Evolutionary conservation across 106 monocot species (phyloP), one percentile per base, ranked within the genome.

Genomic region (Dioscorea zingiberensis): DNA sequence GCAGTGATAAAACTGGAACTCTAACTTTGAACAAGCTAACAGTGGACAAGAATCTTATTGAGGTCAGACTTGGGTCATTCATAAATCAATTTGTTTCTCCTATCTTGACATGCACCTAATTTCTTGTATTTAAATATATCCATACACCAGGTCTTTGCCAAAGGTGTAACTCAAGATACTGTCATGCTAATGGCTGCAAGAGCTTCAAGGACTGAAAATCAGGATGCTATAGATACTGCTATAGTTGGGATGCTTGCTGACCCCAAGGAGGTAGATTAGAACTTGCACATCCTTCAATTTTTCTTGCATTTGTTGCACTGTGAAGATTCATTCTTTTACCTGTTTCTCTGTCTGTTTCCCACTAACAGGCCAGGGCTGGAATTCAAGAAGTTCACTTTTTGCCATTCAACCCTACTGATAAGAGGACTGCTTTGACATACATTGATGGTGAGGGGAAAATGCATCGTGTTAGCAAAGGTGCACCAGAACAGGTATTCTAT

Each of bases 181-280:
- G 94, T 95, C 44, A 91, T 95, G 71, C 69, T 91, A 26, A 91
- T 95, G 94, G 87, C 94, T 63, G 94, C 87, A 72, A 82, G 94
- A 76, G 94, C 94, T 18, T 95, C 94, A 2, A 63, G 94, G 59
- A 83, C 71, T 66, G 94, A 95, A 77, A 95, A 95, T 71, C 94
- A 95, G 77, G 94, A 95, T 79, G 94, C 94, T 21, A 94, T 94
- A 55, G 94, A 95, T 63, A 73, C 87, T 80, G 91, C 94, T 45
- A 91, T 91, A 56, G 94, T 95, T 79, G 83, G 83, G 11, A 95
- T 85, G 87, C 94, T 95, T 81, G 90, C 87, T 62, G 94, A 95
- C 61, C 94, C 94, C 47, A 87, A 83, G 56, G 91, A 91, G 85
- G 94, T 95, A 76, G 48, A 21, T 26, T 21, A n/a, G 15, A 30